phyloP scores from a whole-genome alignment of 2,329 filamentous ascomycete species.

The Tolypocladium ophioglossoides region DNA sequence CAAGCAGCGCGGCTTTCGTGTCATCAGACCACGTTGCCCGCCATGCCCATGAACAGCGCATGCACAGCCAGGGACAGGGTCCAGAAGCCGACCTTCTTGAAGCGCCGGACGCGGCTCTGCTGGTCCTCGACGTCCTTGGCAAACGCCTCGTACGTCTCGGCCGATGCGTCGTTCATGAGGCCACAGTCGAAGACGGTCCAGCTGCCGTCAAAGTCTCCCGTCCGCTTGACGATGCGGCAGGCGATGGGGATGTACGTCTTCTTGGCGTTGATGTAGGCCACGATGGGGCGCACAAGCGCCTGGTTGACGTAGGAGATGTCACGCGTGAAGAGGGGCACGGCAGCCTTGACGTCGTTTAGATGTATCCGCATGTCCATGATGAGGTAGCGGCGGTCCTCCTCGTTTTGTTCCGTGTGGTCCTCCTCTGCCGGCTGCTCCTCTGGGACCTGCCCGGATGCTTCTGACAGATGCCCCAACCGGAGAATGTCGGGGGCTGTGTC shows the following conservation, averaged over 20 bases:
- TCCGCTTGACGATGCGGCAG: slow-evolving; percentile 85
- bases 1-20: not conserved
- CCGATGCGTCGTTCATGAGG: slow-evolving; percentile 84
- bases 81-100: slow-evolving; percentile 97
- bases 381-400: slow-evolving; percentile 65
- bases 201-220: slow-evolving; percentile 83
- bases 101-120: slow-evolving; percentile 70
- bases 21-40: slow-evolving; percentile 57
- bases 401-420: slow-evolving; percentile 3
- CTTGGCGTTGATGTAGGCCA: slow-evolving; percentile 95
- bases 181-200: slow-evolving; percentile 94
- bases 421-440: slow-evolving; percentile 4
- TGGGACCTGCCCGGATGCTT: slow-evolving; percentile 11
- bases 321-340: slow-evolving; percentile 83
- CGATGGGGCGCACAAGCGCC: slow-evolving; percentile 86
- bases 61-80: slow-evolving; percentile 86
- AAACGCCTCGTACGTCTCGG: slow-evolving; percentile 92
- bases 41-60: slow-evolving; percentile 89
- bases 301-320: slow-evolving; percentile 95
- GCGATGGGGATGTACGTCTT: slow-evolving; percentile 92
- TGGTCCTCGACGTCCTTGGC: slow-evolving; percentile 84
- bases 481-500: slow-evolving; percentile 16
- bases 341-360: slow-evolving; percentile 87
- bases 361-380: slow-evolving; percentile 94
- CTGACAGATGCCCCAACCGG: slow-evolving; percentile 21